These are phyloP conservation scores for Berkeleyomyces basicola DNA, from an alignment of 2,329 filamentous ascomycete species.

Conservation along the genomic window DNA sequence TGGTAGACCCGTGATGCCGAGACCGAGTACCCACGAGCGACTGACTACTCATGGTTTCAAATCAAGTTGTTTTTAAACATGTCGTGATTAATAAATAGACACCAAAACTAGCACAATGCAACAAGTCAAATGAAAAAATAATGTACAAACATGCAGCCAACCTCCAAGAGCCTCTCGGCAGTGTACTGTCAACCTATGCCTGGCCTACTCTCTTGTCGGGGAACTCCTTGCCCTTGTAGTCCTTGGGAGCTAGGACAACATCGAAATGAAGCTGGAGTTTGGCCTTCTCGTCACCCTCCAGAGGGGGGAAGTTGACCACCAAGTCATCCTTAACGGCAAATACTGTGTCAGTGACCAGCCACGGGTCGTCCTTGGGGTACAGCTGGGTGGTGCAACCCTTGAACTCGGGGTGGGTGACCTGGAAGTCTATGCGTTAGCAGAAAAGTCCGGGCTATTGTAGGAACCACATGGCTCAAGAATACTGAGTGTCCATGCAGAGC, in stretches of 20 bases:
- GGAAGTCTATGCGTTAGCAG: too few relatives aligned
- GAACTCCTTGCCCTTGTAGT: conserved; percentile 23
- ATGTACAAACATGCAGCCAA: not conserved
- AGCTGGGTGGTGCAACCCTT: conserved; percentile 61
- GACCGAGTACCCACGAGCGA: too few relatives aligned
- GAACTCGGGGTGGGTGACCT: conserved; percentile 44
- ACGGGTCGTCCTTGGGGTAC: conserved; percentile 52
- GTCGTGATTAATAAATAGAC: not conserved
- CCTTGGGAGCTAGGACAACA: conserved; percentile 27
- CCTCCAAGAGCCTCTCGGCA: not conserved
- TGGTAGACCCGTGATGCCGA: too few relatives aligned
- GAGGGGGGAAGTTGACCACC: conserved; percentile 32
- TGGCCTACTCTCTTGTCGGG: conserved; percentile 1
- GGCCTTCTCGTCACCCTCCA: conserved; percentile 23
- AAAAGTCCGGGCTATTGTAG: too few relatives aligned
- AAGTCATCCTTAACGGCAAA: conserved; percentile 39
- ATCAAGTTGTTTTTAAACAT: not conserved
- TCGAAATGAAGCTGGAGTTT: conserved; percentile 27
- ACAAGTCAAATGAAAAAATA: not conserved
- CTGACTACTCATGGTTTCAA: too few relatives aligned
- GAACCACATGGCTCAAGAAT: too few relatives aligned
- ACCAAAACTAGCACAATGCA: not conserved
- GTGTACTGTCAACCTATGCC: not conserved
- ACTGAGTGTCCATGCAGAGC: not conserved
- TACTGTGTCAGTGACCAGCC: conserved; percentile 33